These are phyloP conservation scores for Asterochloris sp. DNA, from an alignment of 139 green algal species.

Conservation along the genomic window DNA sequence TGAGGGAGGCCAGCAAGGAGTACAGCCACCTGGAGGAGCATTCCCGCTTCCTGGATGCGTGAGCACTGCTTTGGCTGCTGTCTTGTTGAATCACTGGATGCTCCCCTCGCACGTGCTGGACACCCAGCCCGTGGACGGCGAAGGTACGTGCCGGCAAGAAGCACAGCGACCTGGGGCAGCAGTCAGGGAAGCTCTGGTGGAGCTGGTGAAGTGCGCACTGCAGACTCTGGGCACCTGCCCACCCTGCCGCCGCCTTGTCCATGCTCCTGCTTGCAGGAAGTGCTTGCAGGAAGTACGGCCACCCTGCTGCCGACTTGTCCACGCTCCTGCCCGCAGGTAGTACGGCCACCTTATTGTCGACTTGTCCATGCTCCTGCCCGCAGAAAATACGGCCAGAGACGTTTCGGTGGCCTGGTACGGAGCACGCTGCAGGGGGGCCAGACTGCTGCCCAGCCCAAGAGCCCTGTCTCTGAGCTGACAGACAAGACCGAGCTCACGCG, in stretches of 20 bases:
- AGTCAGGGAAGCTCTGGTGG: too few relatives aligned
- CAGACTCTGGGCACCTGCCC: too few relatives aligned
- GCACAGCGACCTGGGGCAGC: too few relatives aligned
- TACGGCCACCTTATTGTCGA: constrained; percentile 13
- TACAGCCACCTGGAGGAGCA: constrained; percentile 85
- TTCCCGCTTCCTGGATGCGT: constrained; percentile 66
- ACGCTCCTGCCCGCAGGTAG: constrained; percentile 19
- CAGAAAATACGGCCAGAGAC: constrained; percentile 25
- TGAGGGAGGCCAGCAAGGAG: constrained; percentile 51
- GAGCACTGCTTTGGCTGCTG: not conserved
- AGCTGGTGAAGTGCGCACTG: too few relatives aligned
- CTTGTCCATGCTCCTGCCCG: not conserved
- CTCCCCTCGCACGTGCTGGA: too few relatives aligned
- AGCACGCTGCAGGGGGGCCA: constrained; percentile 18
- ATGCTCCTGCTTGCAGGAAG: constrained; percentile 20
- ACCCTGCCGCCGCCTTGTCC: not conserved
- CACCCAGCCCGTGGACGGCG: too few relatives aligned
- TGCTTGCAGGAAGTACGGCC: too few relatives aligned
- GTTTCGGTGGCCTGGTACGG: constrained; percentile 42
- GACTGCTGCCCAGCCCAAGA: constrained; percentile 8
- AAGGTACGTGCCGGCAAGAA: too few relatives aligned
- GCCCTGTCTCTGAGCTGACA: not conserved
- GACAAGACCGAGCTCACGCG: constrained; percentile 19
- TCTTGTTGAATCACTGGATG: not conserved
- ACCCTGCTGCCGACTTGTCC: not conserved